Conservation (phyloP, 148 eudicot species). For the Silene conica region DNA sequence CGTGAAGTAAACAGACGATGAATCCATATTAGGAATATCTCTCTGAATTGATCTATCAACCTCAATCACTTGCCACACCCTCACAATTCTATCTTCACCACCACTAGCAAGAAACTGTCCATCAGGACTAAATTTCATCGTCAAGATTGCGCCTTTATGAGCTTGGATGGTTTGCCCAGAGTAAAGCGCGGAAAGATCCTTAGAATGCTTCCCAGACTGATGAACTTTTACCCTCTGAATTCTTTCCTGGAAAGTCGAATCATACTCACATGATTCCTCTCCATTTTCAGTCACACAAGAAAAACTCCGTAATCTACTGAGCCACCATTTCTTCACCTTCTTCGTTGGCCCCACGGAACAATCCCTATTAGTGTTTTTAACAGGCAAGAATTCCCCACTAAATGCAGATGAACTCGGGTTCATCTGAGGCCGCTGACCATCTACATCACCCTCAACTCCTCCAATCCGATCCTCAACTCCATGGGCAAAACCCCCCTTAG, state of each 20-base stretch:
- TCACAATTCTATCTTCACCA: conserved; percentile 80
- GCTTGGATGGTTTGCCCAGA: conserved; percentile 73
- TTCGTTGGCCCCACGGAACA: conserved; percentile 21
- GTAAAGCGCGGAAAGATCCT: conserved; percentile 79
- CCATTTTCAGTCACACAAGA: conserved; percentile 38
- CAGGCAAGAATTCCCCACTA: conserved; percentile 21
- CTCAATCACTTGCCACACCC: conserved; percentile 80
- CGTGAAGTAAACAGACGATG: conserved; percentile 69
- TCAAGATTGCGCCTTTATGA: conserved; percentile 74
- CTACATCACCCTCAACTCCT: conserved; percentile 20
- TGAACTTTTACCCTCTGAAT: conserved; percentile 63
- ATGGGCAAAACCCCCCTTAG: not conserved
- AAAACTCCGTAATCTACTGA: conserved; percentile 49
- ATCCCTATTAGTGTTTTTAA: conserved; percentile 22
- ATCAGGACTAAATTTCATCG: conserved; percentile 87
- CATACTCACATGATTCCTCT: conserved; percentile 27
- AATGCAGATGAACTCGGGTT: conserved; percentile 31
- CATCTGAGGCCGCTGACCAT: conserved; percentile 22
- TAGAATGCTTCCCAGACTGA: conserved; percentile 48
- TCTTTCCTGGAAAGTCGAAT: conserved; percentile 29
- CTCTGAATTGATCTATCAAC: conserved; percentile 52
- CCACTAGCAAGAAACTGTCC: conserved; percentile 80
- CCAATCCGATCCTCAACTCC: not conserved
- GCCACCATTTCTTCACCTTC: conserved; percentile 50
- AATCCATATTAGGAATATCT: conserved; percentile 72